Percentiles rank a stretch among this genome's conserved stretches.
Conservation (phyloP, 352 stramenopile genomes). For the Globisporangium polare region DNA sequence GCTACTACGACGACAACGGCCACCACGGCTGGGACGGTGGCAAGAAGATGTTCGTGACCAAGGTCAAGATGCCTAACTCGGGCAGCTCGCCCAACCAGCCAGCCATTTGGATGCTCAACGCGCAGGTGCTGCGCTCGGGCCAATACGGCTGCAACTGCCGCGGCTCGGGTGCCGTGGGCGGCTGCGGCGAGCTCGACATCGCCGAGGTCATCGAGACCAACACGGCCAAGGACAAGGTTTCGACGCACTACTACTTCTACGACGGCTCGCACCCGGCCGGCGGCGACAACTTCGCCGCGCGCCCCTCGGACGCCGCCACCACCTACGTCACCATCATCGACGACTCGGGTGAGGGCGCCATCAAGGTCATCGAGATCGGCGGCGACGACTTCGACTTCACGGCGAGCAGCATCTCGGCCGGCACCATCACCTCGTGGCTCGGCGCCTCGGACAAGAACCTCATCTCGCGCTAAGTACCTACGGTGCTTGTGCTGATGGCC, state of each 20-base stretch:
- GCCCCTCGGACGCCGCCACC: constrained; percentile 25
- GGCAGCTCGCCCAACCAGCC: constrained; percentile 41
- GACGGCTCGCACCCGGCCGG: constrained; percentile 39
- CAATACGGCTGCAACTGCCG: constrained; percentile 81
- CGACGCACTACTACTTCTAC: constrained; percentile 76
- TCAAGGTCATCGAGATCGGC: constrained; percentile 46
- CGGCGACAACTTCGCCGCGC: constrained; percentile 38
- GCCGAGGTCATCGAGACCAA: constrained; percentile 72
- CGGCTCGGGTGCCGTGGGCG: constrained; percentile 38
- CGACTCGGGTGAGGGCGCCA: constrained; percentile 27
- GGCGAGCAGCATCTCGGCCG: constrained; percentile 24
- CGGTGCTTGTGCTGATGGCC: too few species aligned
- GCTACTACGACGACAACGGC: constrained; percentile 65
- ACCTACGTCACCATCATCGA: constrained; percentile 56
- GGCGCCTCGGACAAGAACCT: constrained; percentile 34
- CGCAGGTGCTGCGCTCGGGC: constrained; percentile 55
- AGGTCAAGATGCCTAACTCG: constrained; percentile 48
- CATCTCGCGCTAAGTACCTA: constrained; percentile 16
- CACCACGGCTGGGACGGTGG: constrained; percentile 71
- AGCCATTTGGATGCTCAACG: constrained; percentile 76
- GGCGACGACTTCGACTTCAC: constrained; percentile 39
- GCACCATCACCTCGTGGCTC: constrained; percentile 31
- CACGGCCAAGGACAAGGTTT: constrained; percentile 44
- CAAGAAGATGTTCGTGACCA: constrained; percentile 78
- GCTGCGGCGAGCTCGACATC: constrained; percentile 70